Evolutionary conservation across 2,329 filamentous ascomycete genomes (phyloP).

Genomic region (Fusarium multiceps): DNA sequence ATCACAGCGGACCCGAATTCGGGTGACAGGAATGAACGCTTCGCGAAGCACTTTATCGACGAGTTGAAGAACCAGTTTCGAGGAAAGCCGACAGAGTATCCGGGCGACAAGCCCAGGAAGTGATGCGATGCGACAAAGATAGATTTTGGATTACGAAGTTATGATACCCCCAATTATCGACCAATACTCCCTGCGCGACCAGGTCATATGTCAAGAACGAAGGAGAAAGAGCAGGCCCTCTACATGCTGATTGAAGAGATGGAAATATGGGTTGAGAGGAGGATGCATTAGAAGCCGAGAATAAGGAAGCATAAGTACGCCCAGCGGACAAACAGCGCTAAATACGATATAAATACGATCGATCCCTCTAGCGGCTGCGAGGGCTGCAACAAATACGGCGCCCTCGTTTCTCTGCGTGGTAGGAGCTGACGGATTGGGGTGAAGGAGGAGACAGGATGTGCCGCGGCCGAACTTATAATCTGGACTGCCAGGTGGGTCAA

Average conservation of each 20-base stretch:
- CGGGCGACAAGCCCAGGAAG: slow-evolving; percentile 45
- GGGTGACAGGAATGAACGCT: slow-evolving; percentile 44
- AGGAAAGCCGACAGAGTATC: slow-evolving; percentile 57
- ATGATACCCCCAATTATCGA: background rate
- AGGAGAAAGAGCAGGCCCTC: background rate
- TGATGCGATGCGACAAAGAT: slow-evolving; percentile 14
- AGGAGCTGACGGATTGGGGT: background rate
- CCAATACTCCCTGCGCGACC: background rate
- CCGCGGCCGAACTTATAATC: background rate
- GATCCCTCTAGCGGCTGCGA: background rate
- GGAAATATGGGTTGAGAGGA: background rate
- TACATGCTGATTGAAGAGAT: background rate
- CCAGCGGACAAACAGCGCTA: background rate
- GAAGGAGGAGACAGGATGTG: background rate
- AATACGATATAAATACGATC: background rate
- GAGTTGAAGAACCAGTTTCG: slow-evolving; percentile 63
- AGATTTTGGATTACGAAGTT: background rate
- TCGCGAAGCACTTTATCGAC: slow-evolving; percentile 61
- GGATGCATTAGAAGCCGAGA: background rate
- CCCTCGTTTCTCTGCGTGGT: background rate
- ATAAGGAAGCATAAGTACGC: background rate
- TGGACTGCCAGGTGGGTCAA: background rate
- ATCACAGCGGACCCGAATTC: slow-evolving; percentile 50
- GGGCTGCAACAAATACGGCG: background rate
- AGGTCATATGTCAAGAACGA: background rate